These are phyloP conservation scores for Peterozyma toletana DNA, from an alignment of 805 yeast species.

Conservation along the genomic window DNA sequence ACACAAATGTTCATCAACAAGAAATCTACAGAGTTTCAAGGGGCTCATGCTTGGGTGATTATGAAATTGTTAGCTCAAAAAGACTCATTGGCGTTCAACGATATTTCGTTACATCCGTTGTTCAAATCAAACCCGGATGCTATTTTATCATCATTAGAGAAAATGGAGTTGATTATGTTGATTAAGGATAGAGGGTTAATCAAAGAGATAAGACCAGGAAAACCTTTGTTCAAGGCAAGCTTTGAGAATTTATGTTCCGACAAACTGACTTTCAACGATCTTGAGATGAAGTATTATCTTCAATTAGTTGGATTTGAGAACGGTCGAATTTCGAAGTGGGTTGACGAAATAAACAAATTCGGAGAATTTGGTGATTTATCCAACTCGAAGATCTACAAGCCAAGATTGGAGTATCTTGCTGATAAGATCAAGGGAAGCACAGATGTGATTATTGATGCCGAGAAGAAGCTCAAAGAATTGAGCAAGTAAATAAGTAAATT, in stretches of 20 bases:
- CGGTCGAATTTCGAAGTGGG: conserved; percentile 54
- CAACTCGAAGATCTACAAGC: conserved; percentile 41
- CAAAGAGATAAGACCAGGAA: conserved; percentile 62
- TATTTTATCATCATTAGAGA: conserved; percentile 66
- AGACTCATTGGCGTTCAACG: conserved; percentile 39
- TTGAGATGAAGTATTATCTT: conserved; percentile 57
- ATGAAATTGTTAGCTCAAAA: conserved; percentile 53
- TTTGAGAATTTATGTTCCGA: conserved; percentile 61
- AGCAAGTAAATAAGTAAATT: not conserved
- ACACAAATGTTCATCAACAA: conserved; percentile 65
- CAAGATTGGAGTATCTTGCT: conserved; percentile 60
- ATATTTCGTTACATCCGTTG: conserved; percentile 48
- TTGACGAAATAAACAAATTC: conserved; percentile 62
- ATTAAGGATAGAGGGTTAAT: conserved; percentile 74
- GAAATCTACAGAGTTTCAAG: conserved; percentile 37
- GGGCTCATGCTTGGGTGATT: conserved; percentile 85
- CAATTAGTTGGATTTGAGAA: conserved; percentile 53
- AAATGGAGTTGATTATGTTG: conserved; percentile 66
- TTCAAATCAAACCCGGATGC: conserved; percentile 50
- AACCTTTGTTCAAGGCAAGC: conserved; percentile 80
- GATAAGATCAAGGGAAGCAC: conserved; percentile 61
- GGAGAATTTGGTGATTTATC: conserved; percentile 35
- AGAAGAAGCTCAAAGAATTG: conserved; percentile 30
- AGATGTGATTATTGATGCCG: conserved; percentile 38
- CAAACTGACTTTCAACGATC: conserved; percentile 41